Percentiles rank a stretch among this genome's conserved stretches.
These are phyloP conservation scores for Blastocystis hominis DNA, from an alignment of 352 stramenopile genomes.

Conservation along the genomic window DNA sequence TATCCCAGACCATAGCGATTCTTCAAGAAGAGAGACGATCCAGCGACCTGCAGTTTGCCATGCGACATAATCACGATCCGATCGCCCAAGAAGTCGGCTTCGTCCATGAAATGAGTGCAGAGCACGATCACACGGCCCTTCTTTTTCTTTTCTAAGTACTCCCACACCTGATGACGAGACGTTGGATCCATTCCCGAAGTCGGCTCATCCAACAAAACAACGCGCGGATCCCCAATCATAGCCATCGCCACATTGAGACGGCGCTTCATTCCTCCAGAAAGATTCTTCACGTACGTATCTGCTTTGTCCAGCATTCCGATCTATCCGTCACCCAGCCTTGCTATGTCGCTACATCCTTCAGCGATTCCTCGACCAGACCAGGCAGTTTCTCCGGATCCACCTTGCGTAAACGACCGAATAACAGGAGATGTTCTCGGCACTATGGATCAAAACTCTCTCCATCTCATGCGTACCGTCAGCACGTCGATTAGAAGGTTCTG, in stretches of 20 bases:
- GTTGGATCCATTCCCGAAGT: slow-evolving; percentile 66
- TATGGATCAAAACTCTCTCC: not conserved
- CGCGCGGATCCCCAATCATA: slow-evolving; percentile 66
- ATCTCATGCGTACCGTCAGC: slow-evolving; percentile 64
- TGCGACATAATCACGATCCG: slow-evolving; percentile 78
- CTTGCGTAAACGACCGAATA: slow-evolving; percentile 56
- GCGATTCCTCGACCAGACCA: not conserved
- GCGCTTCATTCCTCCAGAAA: slow-evolving; percentile 76
- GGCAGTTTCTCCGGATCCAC: not conserved
- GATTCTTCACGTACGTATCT: slow-evolving; percentile 64
- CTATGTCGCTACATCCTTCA: not conserved
- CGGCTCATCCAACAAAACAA: slow-evolving; percentile 64
- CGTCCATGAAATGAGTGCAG: slow-evolving; percentile 79
- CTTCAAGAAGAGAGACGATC: slow-evolving; percentile 74
- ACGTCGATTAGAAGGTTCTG: slow-evolving; percentile 72
- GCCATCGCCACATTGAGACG: slow-evolving; percentile 73
- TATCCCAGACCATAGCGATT: slow-evolving; percentile 69
- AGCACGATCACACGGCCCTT: slow-evolving; percentile 71
- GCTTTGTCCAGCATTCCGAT: slow-evolving; percentile 60
- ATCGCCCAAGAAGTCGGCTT: slow-evolving; percentile 79
- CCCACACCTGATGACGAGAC: slow-evolving; percentile 68
- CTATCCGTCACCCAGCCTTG: not conserved
- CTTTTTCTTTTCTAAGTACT: slow-evolving; percentile 69
- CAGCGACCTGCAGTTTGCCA: slow-evolving; percentile 62
- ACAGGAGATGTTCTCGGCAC: slow-evolving; percentile 47